A percentile compares a stretch with the other conserved stretches of the same genome.
phyloP scores from a whole-genome alignment of 176 grass and related monocot species.

The Paspalum notatum region DNA sequence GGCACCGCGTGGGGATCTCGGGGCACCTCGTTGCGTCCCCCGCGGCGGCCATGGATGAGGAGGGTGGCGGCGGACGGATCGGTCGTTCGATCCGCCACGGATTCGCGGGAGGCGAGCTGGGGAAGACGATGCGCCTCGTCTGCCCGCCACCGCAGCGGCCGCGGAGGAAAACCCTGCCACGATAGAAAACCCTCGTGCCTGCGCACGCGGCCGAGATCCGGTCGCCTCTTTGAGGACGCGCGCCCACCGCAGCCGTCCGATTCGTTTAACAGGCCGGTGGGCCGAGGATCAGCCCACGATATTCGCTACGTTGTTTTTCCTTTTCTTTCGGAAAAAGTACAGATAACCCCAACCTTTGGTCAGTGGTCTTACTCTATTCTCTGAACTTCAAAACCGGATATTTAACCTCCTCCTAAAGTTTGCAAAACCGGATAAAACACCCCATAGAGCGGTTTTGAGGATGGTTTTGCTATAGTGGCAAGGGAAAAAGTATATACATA shows the following conservation, averaged over 20 bases:
- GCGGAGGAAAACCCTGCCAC: constrained; percentile 23
- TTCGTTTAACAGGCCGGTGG: background rate
- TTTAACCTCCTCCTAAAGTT: too few relatives aligned
- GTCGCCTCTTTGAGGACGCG: background rate
- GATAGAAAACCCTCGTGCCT: constrained; percentile 23
- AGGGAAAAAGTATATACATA: too few relatives aligned
- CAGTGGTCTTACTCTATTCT: too few relatives aligned
- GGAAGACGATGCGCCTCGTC: too few relatives aligned
- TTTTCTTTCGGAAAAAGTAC: too few relatives aligned
- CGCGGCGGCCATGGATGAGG: constrained; percentile 37
- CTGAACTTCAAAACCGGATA: too few relatives aligned
- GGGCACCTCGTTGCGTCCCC: constrained; percentile 27
- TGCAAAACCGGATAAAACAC: too few relatives aligned
- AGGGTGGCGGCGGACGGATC: too few relatives aligned
- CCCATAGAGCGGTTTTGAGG: too few relatives aligned
- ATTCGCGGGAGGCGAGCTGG: background rate
- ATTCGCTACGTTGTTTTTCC: too few relatives aligned
- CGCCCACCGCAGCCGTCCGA: constrained; percentile 25
- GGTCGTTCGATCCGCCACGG: constrained; percentile 18
- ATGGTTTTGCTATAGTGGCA: too few relatives aligned
- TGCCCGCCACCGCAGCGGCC: background rate
- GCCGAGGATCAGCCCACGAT: background rate
- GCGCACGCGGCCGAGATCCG: constrained; percentile 7
- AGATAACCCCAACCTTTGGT: too few relatives aligned
- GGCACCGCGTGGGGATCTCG: constrained; percentile 48